Conservation (phyloP, 176 grass and related monocot genomes). For the Musa acuminata region DNA sequence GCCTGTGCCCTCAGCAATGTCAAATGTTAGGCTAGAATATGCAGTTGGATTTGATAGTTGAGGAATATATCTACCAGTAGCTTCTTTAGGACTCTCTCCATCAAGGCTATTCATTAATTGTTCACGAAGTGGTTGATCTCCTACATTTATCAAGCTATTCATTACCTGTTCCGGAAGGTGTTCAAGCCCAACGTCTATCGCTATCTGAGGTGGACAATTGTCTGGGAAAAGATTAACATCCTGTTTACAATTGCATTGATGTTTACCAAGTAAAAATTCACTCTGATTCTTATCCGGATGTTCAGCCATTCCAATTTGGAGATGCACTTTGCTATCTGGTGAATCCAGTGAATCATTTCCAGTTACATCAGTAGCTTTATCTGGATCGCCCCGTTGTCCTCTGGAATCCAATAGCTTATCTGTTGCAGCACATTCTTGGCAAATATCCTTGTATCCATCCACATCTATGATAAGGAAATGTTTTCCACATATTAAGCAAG, state of each 20-base stretch:
- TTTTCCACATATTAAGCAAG: conserved; percentile 51
- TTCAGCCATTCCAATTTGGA: not conserved
- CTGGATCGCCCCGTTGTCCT: not conserved
- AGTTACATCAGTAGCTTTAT: not conserved
- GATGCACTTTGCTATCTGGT: not conserved
- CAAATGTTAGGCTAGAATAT: conserved; percentile 21
- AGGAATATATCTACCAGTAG: conserved; percentile 11
- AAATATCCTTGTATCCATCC: conserved; percentile 26
- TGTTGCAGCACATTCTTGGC: conserved; percentile 40
- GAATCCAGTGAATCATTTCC: not conserved
- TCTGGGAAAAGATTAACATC: no score
- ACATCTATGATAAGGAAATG: conserved; percentile 24
- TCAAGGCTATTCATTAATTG: no score
- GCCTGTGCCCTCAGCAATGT: conserved; percentile 39
- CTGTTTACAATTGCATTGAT: no score
- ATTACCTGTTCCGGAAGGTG: no score
- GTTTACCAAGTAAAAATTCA: no score
- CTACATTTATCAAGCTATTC: no score
- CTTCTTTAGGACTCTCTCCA: no score
- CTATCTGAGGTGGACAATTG: no score
- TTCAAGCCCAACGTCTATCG: no score
- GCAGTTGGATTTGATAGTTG: conserved; percentile 27
- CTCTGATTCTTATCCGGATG: no score
- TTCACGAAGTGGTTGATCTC: no score
- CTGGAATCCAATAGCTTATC: conserved; percentile 12